These are phyloP conservation scores for Chamaecrista fasciculata DNA, from an alignment of 306 rosid species.

Conservation along the genomic window DNA sequence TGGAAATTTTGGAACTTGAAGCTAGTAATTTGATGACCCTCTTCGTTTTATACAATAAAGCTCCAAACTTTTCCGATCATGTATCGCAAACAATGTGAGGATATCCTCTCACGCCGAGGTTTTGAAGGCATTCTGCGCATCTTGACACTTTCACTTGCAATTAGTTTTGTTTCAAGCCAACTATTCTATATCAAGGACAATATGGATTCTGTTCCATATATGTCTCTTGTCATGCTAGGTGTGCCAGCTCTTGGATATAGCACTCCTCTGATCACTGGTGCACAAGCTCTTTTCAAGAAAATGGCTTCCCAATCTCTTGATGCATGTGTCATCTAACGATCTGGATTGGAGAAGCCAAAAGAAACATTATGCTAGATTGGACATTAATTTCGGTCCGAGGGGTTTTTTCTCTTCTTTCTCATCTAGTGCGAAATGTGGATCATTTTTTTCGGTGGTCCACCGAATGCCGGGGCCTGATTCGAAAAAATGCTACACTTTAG, in stretches of 20 bases:
- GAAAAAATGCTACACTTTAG: too few species aligned
- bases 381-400: too few species aligned
- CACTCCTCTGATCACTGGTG: slow-evolving; percentile 80
- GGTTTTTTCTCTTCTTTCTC: too few species aligned
- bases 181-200: slow-evolving; percentile 55
- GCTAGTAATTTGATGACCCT: slow-evolving; percentile 67
- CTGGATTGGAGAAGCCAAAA: too few species aligned
- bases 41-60: slow-evolving; percentile 56
- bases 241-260: slow-evolving; percentile 81
- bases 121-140: slow-evolving; percentile 77
- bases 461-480: too few species aligned
- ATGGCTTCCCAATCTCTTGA: slow-evolving; percentile 47
- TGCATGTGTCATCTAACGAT: slow-evolving; percentile 44
- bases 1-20: too few species aligned
- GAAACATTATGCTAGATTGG: too few species aligned
- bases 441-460: too few species aligned
- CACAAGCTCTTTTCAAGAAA: slow-evolving; percentile 78
- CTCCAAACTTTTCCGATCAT: slow-evolving; percentile 62
- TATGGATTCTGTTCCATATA: slow-evolving; percentile 63
- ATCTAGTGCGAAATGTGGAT: too few species aligned
- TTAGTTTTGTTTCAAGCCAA: slow-evolving; percentile 72
- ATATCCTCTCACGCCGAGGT: slow-evolving; percentile 68
- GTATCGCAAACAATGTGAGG: slow-evolving; percentile 77
- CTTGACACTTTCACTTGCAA: slow-evolving; percentile 74
- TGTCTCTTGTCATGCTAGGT: slow-evolving; percentile 76